Base-by-base conservation (phyloP, 129 eudicot genomes). In the Deinandra increscens region DNA sequence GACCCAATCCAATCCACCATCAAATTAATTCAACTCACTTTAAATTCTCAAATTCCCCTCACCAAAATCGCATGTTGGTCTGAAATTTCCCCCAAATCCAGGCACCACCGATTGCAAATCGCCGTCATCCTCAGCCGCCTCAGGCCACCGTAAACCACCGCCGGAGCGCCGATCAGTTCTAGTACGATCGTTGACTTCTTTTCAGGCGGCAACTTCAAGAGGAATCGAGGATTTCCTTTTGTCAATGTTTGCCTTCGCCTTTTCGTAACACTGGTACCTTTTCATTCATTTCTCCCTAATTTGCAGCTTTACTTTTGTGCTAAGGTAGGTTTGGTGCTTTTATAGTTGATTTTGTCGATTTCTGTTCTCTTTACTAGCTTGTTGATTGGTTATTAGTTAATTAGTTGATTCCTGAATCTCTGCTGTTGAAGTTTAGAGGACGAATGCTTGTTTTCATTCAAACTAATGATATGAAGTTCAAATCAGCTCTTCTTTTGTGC, bases 191-290 rank as follows among this genome's bases (percentile, higher is more conserved):
- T 54, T 74, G 79, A 74, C 79, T 56, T 60, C 60, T 12, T 36
- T 45, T 44, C 0, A 6, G 72, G 65, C 79, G 79, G 44, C 23
- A 29, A 65, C 1, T 65, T 74, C 79, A 65, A 65, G 36, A n/a
- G 64, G 7, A 63, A 42, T 44, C 48, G 36, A 1, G 3, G 59
- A 37, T 9, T 39, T 59, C n/a, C 15, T n/a, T 59, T 59, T 50
- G 79, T 75, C 79, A 33, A 75, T 75, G 80, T 45, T 67, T 15
- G 26, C 26, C 67, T 67, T 58, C 61, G 8, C 9, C 2, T 75
- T 67, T 73, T 63, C 78, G 8, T 75, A 67, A 67, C 29, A 33
- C 74, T 58, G 68, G 80, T 75, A 38, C 43, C 13, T 36, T 75
- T 75, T 56, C 43, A 26, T 34, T 55, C 54, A 18, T 34, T 8